Conservation (phyloP, 352 stramenopile genomes). For the Pythium dissimile region DNA sequence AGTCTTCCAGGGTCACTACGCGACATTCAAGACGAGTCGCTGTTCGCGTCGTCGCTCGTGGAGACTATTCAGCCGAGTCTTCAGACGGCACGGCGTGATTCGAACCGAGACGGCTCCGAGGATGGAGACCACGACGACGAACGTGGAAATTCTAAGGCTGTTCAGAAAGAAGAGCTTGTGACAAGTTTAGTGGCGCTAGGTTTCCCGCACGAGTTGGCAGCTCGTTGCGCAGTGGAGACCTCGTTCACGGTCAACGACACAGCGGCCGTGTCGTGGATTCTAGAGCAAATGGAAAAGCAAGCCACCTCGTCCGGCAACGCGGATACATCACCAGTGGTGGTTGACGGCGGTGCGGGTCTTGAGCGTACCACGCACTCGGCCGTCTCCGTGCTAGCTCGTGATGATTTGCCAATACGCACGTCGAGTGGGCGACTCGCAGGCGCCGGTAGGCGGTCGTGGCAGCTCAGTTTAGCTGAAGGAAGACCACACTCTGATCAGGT, state of each 20-base stretch:
- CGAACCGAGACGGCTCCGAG: not conserved
- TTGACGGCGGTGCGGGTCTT: too few species aligned
- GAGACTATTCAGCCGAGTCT: not conserved
- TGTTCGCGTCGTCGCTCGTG: not conserved
- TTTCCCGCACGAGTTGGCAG: constrained; percentile 78
- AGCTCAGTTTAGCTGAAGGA: constrained; percentile 9
- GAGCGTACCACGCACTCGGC: too few species aligned
- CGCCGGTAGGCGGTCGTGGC: not conserved
- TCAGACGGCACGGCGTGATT: not conserved
- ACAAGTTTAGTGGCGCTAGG: constrained; percentile 80
- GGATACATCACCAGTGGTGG: not conserved
- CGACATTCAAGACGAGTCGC: not conserved
- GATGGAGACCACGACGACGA: not conserved
- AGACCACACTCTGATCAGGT: constrained; percentile 18
- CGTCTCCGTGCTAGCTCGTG: not conserved
- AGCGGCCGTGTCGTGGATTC: constrained; percentile 83
- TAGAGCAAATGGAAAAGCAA: constrained; percentile 88
- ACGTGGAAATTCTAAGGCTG: not conserved
- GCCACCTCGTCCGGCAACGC: not conserved
- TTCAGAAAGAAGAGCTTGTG: constrained; percentile 48
- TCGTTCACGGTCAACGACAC: constrained; percentile 49
- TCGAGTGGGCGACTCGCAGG: not conserved
- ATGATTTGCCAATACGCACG: constrained; percentile 8
- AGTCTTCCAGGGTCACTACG: not conserved
- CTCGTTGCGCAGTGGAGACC: constrained; percentile 56